phyloP scores from a whole-genome alignment of 192 early-diverging fungal genomes.

The Physocladia obscura region DNA sequence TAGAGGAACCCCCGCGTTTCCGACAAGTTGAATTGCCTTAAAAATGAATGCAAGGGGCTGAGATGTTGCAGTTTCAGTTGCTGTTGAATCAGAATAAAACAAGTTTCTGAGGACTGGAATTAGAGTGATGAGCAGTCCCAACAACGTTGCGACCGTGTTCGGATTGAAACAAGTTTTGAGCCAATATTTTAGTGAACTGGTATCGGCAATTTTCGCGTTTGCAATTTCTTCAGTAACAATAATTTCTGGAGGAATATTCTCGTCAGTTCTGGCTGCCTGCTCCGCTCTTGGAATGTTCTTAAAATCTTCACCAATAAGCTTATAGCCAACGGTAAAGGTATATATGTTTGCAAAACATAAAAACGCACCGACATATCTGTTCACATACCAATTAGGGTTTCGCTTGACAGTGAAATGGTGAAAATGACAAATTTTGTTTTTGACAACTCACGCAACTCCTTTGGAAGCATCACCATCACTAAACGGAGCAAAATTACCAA shows the following conservation, averaged over 20 bases:
- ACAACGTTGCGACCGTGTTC: not conserved
- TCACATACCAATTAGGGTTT: not conserved
- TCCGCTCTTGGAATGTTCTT: not conserved
- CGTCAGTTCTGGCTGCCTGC: not conserved
- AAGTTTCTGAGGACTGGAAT: conserved; percentile 19
- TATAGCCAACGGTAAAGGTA: conserved; percentile 31
- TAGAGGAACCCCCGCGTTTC: conserved; percentile 32
- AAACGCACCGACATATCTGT: conserved; percentile 35
- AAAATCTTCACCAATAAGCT: conserved; percentile 31
- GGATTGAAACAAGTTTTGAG: not conserved
- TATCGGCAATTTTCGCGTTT: not conserved
- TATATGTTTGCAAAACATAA: conserved; percentile 32
- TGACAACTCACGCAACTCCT: conserved; percentile 34
- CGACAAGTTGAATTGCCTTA: conserved; percentile 30
- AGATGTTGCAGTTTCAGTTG: not conserved
- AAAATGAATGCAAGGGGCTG: conserved; percentile 34
- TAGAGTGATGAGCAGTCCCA: conserved; percentile 31
- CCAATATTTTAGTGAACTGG: not conserved
- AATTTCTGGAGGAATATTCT: not conserved
- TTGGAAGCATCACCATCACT: conserved; percentile 23
- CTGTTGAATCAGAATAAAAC: not conserved
- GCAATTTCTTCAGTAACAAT: not conserved
- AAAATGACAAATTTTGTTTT: not conserved
- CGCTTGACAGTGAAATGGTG: not conserved
- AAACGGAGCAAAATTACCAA: conserved; percentile 33